These are phyloP conservation scores for Dichotomopilus funicola DNA, from an alignment of 2,329 filamentous ascomycete species.

Conservation along the genomic window DNA sequence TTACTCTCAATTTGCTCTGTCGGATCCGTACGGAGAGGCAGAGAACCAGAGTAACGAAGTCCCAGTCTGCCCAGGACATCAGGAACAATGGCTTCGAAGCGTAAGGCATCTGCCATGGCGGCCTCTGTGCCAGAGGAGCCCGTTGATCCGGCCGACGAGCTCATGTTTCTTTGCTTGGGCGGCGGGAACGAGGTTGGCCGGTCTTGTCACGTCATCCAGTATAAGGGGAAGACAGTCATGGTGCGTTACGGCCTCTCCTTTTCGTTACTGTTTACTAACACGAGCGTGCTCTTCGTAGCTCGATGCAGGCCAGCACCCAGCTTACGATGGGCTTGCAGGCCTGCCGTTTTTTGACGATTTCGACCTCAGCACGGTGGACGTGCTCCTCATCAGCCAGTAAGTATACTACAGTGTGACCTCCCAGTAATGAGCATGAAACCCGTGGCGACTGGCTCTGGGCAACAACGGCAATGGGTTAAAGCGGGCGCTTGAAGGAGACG, in stretches of 20 bases:
- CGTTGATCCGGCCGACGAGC: constrained; percentile 86
- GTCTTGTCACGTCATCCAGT: constrained; percentile 96
- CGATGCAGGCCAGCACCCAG: constrained; percentile 94
- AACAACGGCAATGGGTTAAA: constrained; percentile 15
- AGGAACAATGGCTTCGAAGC: constrained; percentile 75
- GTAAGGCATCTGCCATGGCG: constrained; percentile 74
- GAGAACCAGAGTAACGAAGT: background rate
- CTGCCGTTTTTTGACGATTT: constrained; percentile 98
- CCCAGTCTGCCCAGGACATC: no score
- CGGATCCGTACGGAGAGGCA: background rate
- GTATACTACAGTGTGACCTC: constrained; percentile 35
- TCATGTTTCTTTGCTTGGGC: constrained; percentile 88
- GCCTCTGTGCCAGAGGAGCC: constrained; percentile 67
- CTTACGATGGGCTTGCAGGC: constrained; percentile 86
- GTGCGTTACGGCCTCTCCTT: constrained; percentile 43
- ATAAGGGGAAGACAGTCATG: constrained; percentile 99
- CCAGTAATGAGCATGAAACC: constrained; percentile 9
- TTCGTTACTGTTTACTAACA: background rate
- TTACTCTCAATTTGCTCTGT: background rate
- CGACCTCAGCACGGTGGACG: constrained; percentile 92
- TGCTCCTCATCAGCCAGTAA: constrained; percentile 99
- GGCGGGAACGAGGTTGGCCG: constrained; percentile 96
- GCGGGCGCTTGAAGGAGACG: constrained; percentile 5
- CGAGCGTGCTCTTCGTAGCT: constrained; percentile 49
- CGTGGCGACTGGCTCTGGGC: constrained; percentile 18